These are phyloP conservation scores for Dillenia suffruticosa DNA, from an alignment of 164 flowering plant species.

Conservation along the genomic window DNA sequence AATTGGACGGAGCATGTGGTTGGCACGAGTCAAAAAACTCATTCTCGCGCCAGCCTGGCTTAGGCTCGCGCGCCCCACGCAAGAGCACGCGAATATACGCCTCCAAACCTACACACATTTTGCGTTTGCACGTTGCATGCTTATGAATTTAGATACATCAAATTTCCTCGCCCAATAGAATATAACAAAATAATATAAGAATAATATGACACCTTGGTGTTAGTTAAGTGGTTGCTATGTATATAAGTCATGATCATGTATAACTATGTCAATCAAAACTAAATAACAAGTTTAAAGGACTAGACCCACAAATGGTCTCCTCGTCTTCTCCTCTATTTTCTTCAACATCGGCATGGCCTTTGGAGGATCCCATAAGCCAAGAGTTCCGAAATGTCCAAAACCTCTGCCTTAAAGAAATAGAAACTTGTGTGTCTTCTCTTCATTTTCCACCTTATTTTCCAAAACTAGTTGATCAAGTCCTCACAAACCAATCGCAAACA, in stretches of 20 bases:
- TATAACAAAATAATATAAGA: too few relatives aligned
- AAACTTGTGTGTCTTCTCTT: constrained; percentile 1
- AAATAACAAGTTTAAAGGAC: background rate
- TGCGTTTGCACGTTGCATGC: too few relatives aligned
- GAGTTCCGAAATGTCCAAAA: background rate
- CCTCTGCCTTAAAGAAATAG: background rate
- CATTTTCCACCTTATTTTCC: background rate
- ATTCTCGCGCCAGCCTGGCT: too few relatives aligned
- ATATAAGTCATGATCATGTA: constrained; percentile 7
- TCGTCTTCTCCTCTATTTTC: constrained; percentile 20
- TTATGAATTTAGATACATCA: too few relatives aligned
- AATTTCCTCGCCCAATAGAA: too few relatives aligned
- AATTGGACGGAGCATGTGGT: too few relatives aligned
- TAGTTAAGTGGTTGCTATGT: background rate
- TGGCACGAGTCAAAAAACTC: too few relatives aligned
- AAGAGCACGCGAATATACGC: too few relatives aligned
- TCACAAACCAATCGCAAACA: background rate
- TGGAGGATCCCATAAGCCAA: constrained; percentile 1
- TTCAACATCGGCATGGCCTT: constrained; percentile 20
- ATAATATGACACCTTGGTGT: too few relatives aligned
- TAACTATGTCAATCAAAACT: background rate
- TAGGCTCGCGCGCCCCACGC: too few relatives aligned
- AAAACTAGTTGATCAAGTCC: too few relatives aligned
- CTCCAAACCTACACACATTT: too few relatives aligned
- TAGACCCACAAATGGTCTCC: background rate